phyloP scores from a whole-genome alignment of 2,329 filamentous ascomycete genomes.

The Talaromyces sp. region DNA sequence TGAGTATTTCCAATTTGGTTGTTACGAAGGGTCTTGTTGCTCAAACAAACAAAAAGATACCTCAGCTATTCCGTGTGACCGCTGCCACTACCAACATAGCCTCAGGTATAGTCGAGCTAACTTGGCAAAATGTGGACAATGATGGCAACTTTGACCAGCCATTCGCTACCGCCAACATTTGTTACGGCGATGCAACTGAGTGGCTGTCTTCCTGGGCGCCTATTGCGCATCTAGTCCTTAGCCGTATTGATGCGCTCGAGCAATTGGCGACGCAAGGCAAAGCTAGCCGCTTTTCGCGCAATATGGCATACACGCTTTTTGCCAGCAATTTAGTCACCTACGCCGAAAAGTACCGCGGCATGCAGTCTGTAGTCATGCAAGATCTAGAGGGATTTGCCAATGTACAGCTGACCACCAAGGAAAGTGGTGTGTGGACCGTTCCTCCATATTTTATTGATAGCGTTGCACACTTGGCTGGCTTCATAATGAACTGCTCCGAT shows the following conservation, averaged over 20 bases:
- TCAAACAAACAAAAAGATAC: conserved; percentile 23
- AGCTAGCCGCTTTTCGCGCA: conserved; percentile 22
- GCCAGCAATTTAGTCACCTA: conserved; percentile 24
- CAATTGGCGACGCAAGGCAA: conserved; percentile 23
- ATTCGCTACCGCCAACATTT: conserved; percentile 23
- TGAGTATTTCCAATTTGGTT: conserved; percentile 23
- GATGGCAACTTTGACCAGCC: conserved; percentile 24
- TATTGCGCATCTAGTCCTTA: conserved; percentile 24
- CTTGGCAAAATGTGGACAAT: conserved; percentile 28
- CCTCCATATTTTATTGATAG: conserved; percentile 36
- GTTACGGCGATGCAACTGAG: conserved; percentile 21
- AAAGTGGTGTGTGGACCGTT: conserved; percentile 19
- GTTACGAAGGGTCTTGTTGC: conserved; percentile 51
- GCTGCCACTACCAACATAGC: conserved; percentile 34
- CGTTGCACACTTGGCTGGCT: conserved; percentile 35
- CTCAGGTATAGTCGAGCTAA: conserved; percentile 8
- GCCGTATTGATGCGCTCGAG: conserved; percentile 27
- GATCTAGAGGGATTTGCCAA: conserved; percentile 25
- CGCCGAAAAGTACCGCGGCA: conserved; percentile 20
- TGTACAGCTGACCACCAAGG: conserved; percentile 22
- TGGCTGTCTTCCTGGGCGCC: conserved; percentile 27
- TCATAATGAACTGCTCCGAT: conserved; percentile 37
- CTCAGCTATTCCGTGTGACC: conserved; percentile 22
- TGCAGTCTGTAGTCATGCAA: conserved; percentile 23
- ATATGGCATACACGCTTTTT: conserved; percentile 29